Conservation (phyloP, 768 basidiomycete genomes). For the Imleria badia region DNA sequence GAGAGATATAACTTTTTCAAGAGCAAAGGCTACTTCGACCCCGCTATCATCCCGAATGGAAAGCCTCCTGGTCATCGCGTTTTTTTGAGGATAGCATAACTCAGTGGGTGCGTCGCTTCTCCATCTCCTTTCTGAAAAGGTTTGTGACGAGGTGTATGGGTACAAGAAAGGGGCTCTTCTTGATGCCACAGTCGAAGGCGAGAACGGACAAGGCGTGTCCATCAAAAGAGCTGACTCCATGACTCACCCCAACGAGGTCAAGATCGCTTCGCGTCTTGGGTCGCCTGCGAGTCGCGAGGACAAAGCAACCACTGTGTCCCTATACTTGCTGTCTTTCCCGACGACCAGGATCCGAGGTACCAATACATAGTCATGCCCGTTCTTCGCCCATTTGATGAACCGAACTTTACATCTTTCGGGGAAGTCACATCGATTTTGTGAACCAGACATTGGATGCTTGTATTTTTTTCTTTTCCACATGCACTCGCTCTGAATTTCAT, state of each 20-base stretch:
- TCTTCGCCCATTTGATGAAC: conserved; percentile 23
- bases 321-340: conserved; percentile 13
- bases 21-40: conserved; percentile 29
- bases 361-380: conserved; percentile 31
- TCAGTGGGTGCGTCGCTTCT: conserved; percentile 4
- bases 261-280: conserved; percentile 3
- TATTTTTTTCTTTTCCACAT: too few species aligned
- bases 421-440: conserved; percentile 33
- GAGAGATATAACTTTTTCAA: conserved; percentile 16
- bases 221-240: conserved; percentile 9
- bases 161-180: not conserved
- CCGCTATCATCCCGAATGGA: conserved; percentile 27
- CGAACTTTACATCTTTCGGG: conserved; percentile 22
- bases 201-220: conserved; percentile 5
- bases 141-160: not conserved
- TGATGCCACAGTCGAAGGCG: conserved; percentile 6
- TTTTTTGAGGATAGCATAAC: conserved; percentile 3
- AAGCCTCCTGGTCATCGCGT: conserved; percentile 25
- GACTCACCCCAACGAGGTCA: not conserved
- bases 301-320: conserved; percentile 26
- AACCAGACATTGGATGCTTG: conserved; percentile 26
- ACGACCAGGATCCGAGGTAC: conserved; percentile 11
- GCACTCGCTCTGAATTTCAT: not conserved
- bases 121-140: fast-evolving
- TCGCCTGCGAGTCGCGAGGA: not conserved